phyloP scores from a whole-genome alignment of 495 filamentous ascomycete species.

The Aspergillus hancockii region DNA sequence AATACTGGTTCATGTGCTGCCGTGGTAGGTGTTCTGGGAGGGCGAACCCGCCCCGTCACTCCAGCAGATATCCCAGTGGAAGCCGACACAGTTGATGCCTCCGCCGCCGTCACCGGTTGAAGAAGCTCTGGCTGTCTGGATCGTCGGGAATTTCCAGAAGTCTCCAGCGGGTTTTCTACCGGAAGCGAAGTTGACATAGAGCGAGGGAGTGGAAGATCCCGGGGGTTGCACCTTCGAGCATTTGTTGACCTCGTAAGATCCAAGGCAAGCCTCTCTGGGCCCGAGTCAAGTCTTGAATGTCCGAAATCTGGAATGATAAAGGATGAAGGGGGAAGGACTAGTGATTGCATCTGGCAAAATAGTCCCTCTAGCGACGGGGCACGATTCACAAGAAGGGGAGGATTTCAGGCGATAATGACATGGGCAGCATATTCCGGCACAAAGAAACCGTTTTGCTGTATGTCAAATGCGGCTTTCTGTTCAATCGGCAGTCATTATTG shows the following conservation, averaged over 20 bases:
- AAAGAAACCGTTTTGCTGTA: constrained; percentile 11
- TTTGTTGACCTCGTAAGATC: constrained; percentile 69
- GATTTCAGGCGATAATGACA: constrained; percentile 20
- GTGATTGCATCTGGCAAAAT: constrained; percentile 48
- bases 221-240: constrained; percentile 65
- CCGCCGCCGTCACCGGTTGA: constrained; percentile 34
- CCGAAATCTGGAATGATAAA: constrained; percentile 45
- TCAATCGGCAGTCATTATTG: constrained; percentile 35
- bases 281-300: constrained; percentile 44
- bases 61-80: constrained; percentile 25
- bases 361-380: constrained; percentile 17
- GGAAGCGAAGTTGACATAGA: constrained; percentile 83
- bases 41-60: constrained; percentile 28
- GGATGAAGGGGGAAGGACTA: constrained; percentile 49
- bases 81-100: constrained; percentile 35
- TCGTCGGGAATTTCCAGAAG: constrained; percentile 55
- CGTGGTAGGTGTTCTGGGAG: constrained; percentile 26
- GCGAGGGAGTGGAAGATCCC: constrained; percentile 71
- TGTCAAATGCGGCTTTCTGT: constrained; percentile 17
- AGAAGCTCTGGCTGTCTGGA: constrained; percentile 47
- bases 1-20: constrained; percentile 17
- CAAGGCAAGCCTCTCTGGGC: constrained; percentile 67
- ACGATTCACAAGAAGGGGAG: constrained; percentile 31
- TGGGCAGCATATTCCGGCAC: constrained; percentile 39
- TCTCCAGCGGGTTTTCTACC: constrained; percentile 61